Base-by-base conservation (phyloP, 2,329 filamentous ascomycete genomes). In the Aspergillus proliferans region DNA sequence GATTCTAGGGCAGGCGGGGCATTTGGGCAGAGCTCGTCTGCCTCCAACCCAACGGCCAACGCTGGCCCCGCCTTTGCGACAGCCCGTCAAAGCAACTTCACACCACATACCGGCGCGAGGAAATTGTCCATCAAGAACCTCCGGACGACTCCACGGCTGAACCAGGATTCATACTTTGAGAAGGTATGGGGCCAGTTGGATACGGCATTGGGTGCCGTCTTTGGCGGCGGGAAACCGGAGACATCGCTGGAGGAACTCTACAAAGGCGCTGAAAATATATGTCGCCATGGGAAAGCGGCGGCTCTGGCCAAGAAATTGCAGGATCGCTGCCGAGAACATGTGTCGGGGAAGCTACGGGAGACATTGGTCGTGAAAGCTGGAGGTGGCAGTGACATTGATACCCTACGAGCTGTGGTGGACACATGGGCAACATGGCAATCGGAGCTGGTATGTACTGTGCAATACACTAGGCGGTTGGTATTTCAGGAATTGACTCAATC, bases 71-170 rank as follows among this genome's bases (percentile, higher is more conserved):
- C 70, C 57, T 62, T 71, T 62, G 46, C 60, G 58, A 48, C 62
- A 7, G 54, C 63, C 36, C 68, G 65, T 18, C 66, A 68, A 43
- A 68, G 66, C 47, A 73, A 74, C 45, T 88, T 91, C 63, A 87
- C 86, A 58, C 84, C 88, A 10, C 83, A 88, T 60, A 76, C 79
- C 9, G 90, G 89, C 28, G 84, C 88, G 18, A 91, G 86, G 76
- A 91, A 86, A 70, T 80, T 98, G 42, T 81, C 92, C n/a, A 88
- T 98, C 60, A 95, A 95, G 79, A 97, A 96, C 66, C 79, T 96
- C 55, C 83, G 86, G 51, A 78, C 80, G 1, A 77, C 77, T 15
- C 72, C 79, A n/a, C 77, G 79, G 50, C 76, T 80, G 47, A 82
- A 89, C 58, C 80, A 87, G 18, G 83, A 87, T 53, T 78, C 82